Evolutionary conservation across 2,329 filamentous ascomycete genomes (phyloP), one percentile per base, ranked within the genome.

Genomic region (Sarocladiaceae sp.): DNA sequence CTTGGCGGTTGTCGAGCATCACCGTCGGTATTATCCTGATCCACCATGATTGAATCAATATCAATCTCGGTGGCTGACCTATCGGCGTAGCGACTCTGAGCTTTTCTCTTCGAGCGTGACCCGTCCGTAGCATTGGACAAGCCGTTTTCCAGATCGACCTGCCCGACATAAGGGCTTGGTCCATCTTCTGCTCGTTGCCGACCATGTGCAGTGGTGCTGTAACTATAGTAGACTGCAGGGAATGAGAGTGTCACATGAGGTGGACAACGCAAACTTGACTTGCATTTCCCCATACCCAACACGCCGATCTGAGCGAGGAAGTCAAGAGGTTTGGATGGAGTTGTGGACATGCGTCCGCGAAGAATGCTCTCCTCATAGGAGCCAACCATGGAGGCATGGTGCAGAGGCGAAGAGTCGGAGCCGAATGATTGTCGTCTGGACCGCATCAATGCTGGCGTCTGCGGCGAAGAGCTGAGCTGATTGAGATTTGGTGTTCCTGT

Each of bases 351-450:
- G 50, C 93, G 81, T 31, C 93, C 93, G 37, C 88, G 82, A 2
- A 98, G 70, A 48, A 98, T 96, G 21, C 89, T 96, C 65, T 98
- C 93, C 64, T 98, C 93, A 54, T 96, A 98, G 2, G 91, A 96
- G 2, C 93, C 93, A 2, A 97, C 91, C 85, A 98, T 94, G 3
- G 90, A 90, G 7, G 91, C 90, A 63, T 94, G 88, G 46, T 91
- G 86, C 21, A 93, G 69, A 3, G 88, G 83, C 3, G 88, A 88
- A 3, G 73, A 68, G 35, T 95, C 90, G 1, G 83, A 81, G 13
- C 78, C 75, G 35, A 87, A 70, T 0, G 90, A 96, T 0, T 83
- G 82, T 7, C 78, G 70, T 33, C 88, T 74, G 3, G 79, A 69
- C 3, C 74, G 71, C 7, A 75, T 56, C 34, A 73, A 63, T 1